These are phyloP conservation scores for Cystoisospora suis DNA, from an alignment of 169 alveolate genomes.

Conservation along the genomic window DNA sequence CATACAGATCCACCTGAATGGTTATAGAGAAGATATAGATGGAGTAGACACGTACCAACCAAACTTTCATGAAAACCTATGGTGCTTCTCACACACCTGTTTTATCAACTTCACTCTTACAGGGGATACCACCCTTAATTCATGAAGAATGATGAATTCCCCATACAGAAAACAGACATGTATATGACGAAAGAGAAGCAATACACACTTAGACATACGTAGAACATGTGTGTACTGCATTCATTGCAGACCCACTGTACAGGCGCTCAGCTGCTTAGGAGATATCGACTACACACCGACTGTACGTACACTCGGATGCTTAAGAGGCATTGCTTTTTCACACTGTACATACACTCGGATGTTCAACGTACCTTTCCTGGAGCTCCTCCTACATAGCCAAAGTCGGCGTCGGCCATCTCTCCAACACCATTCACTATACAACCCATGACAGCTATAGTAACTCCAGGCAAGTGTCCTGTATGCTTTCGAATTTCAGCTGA, in stretches of 20 bases:
- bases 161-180: not conserved
- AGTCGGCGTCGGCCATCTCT: slow-evolving; percentile 92
- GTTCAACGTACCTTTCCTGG: slow-evolving; percentile 76
- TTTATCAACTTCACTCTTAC: too few species aligned
- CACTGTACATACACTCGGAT: not conserved
- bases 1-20: slow-evolving; percentile 85
- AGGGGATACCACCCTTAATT: too few species aligned
- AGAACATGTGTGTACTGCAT: too few species aligned
- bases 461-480: slow-evolving; percentile 89
- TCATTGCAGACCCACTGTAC: too few species aligned
- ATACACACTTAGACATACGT: not conserved
- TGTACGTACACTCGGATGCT: not conserved
- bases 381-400: slow-evolving; percentile 87
- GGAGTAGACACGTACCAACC: not conserved
- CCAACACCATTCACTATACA: slow-evolving; percentile 92
- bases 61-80: too few species aligned
- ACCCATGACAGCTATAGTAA: slow-evolving; percentile 89
- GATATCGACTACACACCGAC: not conserved
- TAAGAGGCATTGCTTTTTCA: not conserved
- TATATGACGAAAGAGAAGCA: not conserved
- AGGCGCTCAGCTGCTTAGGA: too few species aligned
- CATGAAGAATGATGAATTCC: too few species aligned
- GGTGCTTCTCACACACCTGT: too few species aligned
- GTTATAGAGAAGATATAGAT: not conserved
- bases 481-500: slow-evolving; percentile 79